Evolutionary conservation across 2,329 filamentous ascomycete genomes (phyloP).

Genomic region (Xylaria multiplex): DNA sequence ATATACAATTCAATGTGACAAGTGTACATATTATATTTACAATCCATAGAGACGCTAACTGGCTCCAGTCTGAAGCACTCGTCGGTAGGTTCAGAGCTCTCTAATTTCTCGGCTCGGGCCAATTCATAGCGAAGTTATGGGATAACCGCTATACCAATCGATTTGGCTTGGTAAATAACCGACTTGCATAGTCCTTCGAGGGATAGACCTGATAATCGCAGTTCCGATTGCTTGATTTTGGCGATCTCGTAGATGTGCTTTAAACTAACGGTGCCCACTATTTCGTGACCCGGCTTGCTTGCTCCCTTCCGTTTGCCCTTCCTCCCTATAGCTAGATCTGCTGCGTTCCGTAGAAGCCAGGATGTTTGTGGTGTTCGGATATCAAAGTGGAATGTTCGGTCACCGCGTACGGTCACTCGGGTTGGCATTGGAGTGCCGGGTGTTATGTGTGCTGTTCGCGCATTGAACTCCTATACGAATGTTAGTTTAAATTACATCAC

Average conservation of each 20-base stretch:
- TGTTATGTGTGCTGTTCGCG: conserved; percentile 84
- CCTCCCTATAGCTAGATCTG: conserved; percentile 75
- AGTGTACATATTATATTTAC: conserved; percentile 31
- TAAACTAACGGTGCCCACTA: conserved; percentile 84
- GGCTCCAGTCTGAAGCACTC: not conserved
- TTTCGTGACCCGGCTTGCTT: conserved; percentile 77
- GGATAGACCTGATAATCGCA: conserved; percentile 75
- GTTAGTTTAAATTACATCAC: conserved; percentile 33
- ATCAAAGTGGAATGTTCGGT: conserved; percentile 93
- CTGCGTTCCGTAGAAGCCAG: conserved; percentile 85
- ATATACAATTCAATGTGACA: conserved; percentile 22
- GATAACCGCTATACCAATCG: conserved; percentile 77
- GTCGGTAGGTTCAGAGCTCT: conserved; percentile 8
- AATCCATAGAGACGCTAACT: not conserved
- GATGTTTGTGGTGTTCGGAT: conserved; percentile 94
- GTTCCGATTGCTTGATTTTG: conserved; percentile 88
- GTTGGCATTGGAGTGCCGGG: conserved; percentile 88
- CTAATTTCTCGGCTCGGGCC: not conserved
- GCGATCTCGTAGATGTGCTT: conserved; percentile 99
- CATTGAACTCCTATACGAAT: conserved; percentile 86
- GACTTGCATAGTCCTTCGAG: conserved; percentile 78
- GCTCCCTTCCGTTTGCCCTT: conserved; percentile 85
- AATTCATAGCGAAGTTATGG: conserved; percentile 49
- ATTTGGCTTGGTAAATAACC: conserved; percentile 79
- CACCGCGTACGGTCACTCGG: conserved; percentile 89